Evolutionary conservation across 73 alveolate genomes (phyloP).

Genomic region (Stentor coeruleus): DNA sequence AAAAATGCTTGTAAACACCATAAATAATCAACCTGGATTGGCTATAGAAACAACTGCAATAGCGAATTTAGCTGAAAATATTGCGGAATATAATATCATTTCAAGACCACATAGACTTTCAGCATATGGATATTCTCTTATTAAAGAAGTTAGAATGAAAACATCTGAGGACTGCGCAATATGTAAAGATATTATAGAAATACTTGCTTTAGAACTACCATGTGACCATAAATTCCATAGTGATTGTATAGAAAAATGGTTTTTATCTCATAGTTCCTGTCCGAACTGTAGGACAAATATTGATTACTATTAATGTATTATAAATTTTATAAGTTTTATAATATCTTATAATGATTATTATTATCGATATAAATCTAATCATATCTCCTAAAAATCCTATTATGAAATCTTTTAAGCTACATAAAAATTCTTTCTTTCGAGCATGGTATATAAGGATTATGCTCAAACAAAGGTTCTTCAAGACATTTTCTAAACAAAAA

Average conservation of each 20-base stretch:
- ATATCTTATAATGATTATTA: too few species aligned
- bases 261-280: neutral
- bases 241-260: neutral
- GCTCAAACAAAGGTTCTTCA: neutral
- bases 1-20: neutral
- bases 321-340: too few species aligned
- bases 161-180: neutral
- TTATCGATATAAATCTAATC: too few species aligned
- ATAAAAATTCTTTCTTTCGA: too few species aligned
- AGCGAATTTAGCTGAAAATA: neutral
- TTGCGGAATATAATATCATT: neutral
- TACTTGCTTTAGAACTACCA: neutral
- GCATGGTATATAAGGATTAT: neutral
- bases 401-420: too few species aligned
- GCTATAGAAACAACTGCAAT: neutral
- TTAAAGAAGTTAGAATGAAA: neutral
- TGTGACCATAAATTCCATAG: neutral
- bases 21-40: neutral
- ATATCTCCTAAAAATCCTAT: too few species aligned
- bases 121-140: neutral
- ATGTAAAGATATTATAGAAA: neutral
- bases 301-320: neutral
- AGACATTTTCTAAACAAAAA: neutral
- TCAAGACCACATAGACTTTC: neutral
- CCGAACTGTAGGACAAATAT: neutral